These are phyloP conservation scores for Orbilia brochopaga DNA, from an alignment of 2,329 filamentous ascomycete genomes.

Conservation along the genomic window DNA sequence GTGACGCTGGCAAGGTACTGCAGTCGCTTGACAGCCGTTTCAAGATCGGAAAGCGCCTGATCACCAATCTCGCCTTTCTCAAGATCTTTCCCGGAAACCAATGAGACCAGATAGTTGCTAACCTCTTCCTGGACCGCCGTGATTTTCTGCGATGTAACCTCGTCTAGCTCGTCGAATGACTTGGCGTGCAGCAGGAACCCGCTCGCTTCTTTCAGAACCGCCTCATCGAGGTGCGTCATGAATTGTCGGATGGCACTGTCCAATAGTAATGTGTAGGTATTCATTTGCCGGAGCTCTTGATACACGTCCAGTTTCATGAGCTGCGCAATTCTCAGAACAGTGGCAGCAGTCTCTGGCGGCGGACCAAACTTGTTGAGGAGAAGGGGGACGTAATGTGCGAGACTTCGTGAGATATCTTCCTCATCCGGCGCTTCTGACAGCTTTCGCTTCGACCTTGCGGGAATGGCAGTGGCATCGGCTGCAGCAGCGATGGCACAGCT, in stretches of 20 bases:
- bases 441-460: constrained; percentile 39
- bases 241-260: constrained; percentile 96
- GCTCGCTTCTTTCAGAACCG: constrained; percentile 82
- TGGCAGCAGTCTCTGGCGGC: constrained; percentile 81
- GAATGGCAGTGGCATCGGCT: constrained; percentile 29
- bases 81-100: constrained; percentile 75
- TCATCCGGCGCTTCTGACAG: constrained; percentile 49
- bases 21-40: constrained; percentile 77
- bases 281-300: constrained; percentile 82
- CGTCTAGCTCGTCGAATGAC: constrained; percentile 84
- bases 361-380: constrained; percentile 92
- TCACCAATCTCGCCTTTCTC: constrained; percentile 72
- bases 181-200: constrained; percentile 82
- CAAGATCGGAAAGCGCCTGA: constrained; percentile 71
- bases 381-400: constrained; percentile 79
- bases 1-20: constrained; percentile 80
- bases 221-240: constrained; percentile 84
- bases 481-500: constrained; percentile 26
- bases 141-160: constrained; percentile 80
- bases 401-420: constrained; percentile 56
- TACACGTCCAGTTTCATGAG: constrained; percentile 86
- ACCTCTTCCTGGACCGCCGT: constrained; percentile 85
- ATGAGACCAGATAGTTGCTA: constrained; percentile 72
- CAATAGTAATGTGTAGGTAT: constrained; percentile 77
- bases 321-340: constrained; percentile 83